Evolutionary conservation across 805 yeast species (phyloP).

Genomic region (Starmerella vaccinii): DNA sequence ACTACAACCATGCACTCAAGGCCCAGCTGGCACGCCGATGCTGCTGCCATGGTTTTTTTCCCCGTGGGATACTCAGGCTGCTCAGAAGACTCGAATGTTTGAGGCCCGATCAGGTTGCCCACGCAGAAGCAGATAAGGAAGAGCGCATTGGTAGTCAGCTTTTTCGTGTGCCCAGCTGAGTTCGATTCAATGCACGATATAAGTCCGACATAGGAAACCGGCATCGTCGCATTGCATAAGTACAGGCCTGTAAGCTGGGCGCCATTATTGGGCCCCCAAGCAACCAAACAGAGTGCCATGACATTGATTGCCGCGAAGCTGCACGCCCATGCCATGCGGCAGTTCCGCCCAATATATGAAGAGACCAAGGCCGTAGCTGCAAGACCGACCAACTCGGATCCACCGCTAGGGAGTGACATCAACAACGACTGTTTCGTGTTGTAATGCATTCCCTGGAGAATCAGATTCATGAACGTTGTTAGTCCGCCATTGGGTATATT

Average conservation of each 20-base stretch:
- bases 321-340: constrained; percentile 15
- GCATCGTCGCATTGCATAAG: constrained; percentile 11
- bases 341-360: neutral
- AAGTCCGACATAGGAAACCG: constrained; percentile 14
- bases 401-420: constrained; percentile 39
- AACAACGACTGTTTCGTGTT: constrained; percentile 34
- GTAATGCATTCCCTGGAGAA: constrained; percentile 39
- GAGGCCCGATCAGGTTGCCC: constrained; percentile 50
- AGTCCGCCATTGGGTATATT: constrained; percentile 49
- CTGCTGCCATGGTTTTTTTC: constrained; percentile 48
- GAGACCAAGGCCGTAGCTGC: constrained; percentile 13
- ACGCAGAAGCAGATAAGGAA: constrained; percentile 42
- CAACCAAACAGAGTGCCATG: constrained; percentile 17
- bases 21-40: constrained; percentile 28
- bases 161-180: constrained; percentile 50
- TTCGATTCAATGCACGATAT: constrained; percentile 35
- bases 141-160: constrained; percentile 39
- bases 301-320: constrained; percentile 9
- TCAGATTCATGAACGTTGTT: constrained; percentile 40
- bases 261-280: constrained; percentile 22
- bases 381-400: constrained; percentile 31
- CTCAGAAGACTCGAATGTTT: constrained; percentile 47
- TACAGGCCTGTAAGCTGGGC: constrained; percentile 20
- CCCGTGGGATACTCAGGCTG: constrained; percentile 53
- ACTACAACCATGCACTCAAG: constrained; percentile 3